Conservation (phyloP, 192 early-diverging fungal genomes). For the Coemansia sp. region DNA sequence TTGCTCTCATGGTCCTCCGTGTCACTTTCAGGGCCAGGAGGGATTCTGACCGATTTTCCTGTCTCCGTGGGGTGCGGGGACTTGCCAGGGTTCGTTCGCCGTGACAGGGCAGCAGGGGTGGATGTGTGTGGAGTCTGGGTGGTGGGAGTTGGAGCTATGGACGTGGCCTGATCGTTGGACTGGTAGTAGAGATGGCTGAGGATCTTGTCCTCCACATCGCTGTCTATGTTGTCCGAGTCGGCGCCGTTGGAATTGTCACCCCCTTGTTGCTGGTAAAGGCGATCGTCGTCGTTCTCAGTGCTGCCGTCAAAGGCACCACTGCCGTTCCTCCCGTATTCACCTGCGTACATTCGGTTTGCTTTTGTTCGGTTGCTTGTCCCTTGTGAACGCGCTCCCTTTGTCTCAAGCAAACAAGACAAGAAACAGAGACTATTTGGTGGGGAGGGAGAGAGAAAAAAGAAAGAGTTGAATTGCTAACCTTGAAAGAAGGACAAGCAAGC, state of each 20-base stretch:
- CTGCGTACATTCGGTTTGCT: background rate
- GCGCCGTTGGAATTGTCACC: constrained; percentile 3
- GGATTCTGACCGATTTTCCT: background rate
- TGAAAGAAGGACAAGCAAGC: too few relatives aligned
- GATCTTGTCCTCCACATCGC: constrained; percentile 48
- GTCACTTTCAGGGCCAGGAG: background rate
- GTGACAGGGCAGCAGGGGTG: background rate
- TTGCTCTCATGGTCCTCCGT: constrained; percentile 25
- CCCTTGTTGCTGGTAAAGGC: background rate
- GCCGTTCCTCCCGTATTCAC: background rate
- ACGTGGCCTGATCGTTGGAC: constrained; percentile 16
- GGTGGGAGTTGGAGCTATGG: background rate
- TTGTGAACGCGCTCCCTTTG: background rate
- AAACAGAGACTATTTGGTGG: background rate
- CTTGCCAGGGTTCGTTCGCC: background rate
- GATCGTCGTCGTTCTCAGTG: background rate
- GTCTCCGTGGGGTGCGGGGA: background rate
- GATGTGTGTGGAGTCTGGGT: background rate
- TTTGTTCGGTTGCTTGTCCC: background rate
- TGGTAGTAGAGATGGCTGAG: constrained; percentile 50
- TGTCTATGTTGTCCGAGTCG: constrained; percentile 40
- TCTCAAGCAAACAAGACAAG: background rate
- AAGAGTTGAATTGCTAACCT: background rate
- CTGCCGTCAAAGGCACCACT: background rate
- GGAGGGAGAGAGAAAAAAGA: background rate